These are phyloP conservation scores for Sporothrix humicola DNA, from an alignment of 2,329 filamentous ascomycete genomes.

Conservation along the genomic window DNA sequence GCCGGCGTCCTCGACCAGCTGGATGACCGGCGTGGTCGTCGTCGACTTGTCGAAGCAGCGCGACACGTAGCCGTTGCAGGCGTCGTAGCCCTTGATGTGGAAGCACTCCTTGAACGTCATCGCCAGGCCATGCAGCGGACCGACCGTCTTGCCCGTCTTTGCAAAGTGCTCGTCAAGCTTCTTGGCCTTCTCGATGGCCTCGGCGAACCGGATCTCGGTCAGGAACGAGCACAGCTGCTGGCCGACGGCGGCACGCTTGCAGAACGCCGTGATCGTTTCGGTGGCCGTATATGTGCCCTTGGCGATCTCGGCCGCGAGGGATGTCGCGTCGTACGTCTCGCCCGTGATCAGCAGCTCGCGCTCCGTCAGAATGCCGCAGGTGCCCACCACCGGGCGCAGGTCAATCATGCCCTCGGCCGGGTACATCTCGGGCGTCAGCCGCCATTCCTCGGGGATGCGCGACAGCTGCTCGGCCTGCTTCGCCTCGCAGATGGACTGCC, in stretches of 20 bases:
- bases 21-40: slow-evolving; percentile 38
- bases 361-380: slow-evolving; percentile 33
- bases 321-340: slow-evolving; percentile 31
- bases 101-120: slow-evolving; percentile 38
- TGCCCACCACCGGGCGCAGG: slow-evolving; percentile 30
- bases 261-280: slow-evolving; percentile 34
- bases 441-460: slow-evolving; percentile 35
- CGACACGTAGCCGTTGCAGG: slow-evolving; percentile 34
- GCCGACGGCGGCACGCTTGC: slow-evolving; percentile 35
- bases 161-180: slow-evolving; percentile 45
- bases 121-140: slow-evolving; percentile 53
- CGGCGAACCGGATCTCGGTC: slow-evolving; percentile 50
- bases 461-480: slow-evolving; percentile 37
- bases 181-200: slow-evolving; percentile 44
- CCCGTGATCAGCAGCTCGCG: slow-evolving; percentile 36
- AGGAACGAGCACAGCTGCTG: slow-evolving; percentile 42
- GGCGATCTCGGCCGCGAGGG: slow-evolving; percentile 31
- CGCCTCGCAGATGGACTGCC: slow-evolving; percentile 29
- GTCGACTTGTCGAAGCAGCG: slow-evolving; percentile 35
- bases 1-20: slow-evolving; percentile 42
- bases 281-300: slow-evolving; percentile 31
- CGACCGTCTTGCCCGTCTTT: slow-evolving; percentile 44
- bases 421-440: slow-evolving; percentile 29
- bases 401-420: slow-evolving; percentile 32
- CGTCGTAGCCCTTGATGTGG: slow-evolving; percentile 34